These are phyloP conservation scores for Jacaranda mimosifolia DNA, from an alignment of 257 asterid genomes.

Conservation along the genomic window DNA sequence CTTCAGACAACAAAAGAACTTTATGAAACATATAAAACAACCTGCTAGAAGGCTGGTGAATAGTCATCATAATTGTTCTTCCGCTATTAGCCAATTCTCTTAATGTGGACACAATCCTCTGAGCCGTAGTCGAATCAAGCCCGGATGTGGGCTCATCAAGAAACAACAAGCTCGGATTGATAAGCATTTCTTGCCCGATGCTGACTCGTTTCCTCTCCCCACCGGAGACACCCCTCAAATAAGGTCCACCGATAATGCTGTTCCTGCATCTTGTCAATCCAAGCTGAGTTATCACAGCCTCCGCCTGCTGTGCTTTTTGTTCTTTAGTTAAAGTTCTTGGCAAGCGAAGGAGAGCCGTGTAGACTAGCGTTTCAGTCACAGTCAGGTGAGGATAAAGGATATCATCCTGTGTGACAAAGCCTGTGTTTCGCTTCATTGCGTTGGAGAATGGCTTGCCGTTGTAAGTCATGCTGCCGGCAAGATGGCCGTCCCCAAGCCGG, in stretches of 20 bases:
- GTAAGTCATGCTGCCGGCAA: slow-evolving; percentile 61
- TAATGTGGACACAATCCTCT: slow-evolving; percentile 67
- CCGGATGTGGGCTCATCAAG: slow-evolving; percentile 93
- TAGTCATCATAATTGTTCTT: slow-evolving; percentile 75
- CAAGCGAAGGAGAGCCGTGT: slow-evolving; percentile 74
- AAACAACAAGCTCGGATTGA: slow-evolving; percentile 74
- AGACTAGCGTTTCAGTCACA: slow-evolving; percentile 74
- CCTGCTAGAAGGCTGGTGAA: slow-evolving; percentile 91
- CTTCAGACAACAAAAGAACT: slow-evolving; percentile 73
- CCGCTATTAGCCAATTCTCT: slow-evolving; percentile 72
- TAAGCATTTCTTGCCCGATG: slow-evolving; percentile 88
- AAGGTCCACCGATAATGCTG: slow-evolving; percentile 58
- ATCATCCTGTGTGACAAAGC: slow-evolving; percentile 93
- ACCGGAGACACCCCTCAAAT: slow-evolving; percentile 73
- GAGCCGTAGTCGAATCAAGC: slow-evolving; percentile 84
- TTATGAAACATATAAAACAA: slow-evolving; percentile 79
- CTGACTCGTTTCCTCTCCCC: slow-evolving; percentile 88
- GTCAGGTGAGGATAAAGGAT: slow-evolving; percentile 77
- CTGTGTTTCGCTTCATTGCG: slow-evolving; percentile 66
- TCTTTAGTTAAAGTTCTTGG: slow-evolving; percentile 48
- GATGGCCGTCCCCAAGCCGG: slow-evolving; percentile 53
- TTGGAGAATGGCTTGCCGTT: slow-evolving; percentile 67
- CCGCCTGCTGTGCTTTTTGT: slow-evolving; percentile 60
- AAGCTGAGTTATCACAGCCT: slow-evolving; percentile 63
- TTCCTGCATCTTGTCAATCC: slow-evolving; percentile 62